Evolutionary conservation across 1,284 basidiomycete species (phyloP).

Genomic region (Pseudozyma flocculosa): DNA sequence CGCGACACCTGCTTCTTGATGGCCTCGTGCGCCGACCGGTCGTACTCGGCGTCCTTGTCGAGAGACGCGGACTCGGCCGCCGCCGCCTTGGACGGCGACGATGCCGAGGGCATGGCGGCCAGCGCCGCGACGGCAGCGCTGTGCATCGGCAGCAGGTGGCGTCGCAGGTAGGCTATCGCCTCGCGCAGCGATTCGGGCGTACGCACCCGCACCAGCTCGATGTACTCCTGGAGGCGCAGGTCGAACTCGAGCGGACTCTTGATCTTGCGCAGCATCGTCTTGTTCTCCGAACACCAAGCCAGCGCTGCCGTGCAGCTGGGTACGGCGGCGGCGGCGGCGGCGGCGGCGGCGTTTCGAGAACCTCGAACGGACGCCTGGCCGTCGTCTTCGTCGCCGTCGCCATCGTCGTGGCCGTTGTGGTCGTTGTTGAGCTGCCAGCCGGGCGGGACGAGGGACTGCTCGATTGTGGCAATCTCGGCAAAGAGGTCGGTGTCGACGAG

Average conservation of each 20-base stretch:
- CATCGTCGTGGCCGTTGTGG: no score
- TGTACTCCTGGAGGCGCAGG: slow-evolving; percentile 90
- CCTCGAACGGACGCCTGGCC: not conserved
- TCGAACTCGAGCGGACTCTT: slow-evolving; percentile 86
- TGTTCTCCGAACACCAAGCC: slow-evolving; percentile 95
- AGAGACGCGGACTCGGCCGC: not conserved
- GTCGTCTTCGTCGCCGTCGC: no score
- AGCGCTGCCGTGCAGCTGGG: slow-evolving; percentile 84
- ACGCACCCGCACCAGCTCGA: slow-evolving; percentile 68
- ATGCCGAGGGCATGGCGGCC: not conserved
- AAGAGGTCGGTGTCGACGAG: slow-evolving; percentile 73
- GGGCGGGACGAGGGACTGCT: slow-evolving; percentile 67
- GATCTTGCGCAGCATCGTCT: slow-evolving; percentile 82
- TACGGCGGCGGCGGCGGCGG: not conserved
- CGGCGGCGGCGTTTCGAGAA: no score
- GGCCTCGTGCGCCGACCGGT: slow-evolving; percentile 14
- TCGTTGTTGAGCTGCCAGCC: not conserved
- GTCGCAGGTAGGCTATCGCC: slow-evolving; percentile 81
- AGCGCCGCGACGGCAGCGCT: slow-evolving; percentile 56
- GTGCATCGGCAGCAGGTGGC: slow-evolving; percentile 75
- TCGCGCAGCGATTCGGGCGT: slow-evolving; percentile 62
- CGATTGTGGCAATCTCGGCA: slow-evolving; percentile 80
- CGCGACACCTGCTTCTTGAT: slow-evolving; percentile 18
- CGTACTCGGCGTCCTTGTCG: slow-evolving; percentile 24
- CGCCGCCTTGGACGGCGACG: not conserved